Percentiles rank a stretch among this genome's conserved stretches.
These are phyloP conservation scores for Epichloe amarillans DNA, from an alignment of 2,329 filamentous ascomycete species.

Conservation along the genomic window DNA sequence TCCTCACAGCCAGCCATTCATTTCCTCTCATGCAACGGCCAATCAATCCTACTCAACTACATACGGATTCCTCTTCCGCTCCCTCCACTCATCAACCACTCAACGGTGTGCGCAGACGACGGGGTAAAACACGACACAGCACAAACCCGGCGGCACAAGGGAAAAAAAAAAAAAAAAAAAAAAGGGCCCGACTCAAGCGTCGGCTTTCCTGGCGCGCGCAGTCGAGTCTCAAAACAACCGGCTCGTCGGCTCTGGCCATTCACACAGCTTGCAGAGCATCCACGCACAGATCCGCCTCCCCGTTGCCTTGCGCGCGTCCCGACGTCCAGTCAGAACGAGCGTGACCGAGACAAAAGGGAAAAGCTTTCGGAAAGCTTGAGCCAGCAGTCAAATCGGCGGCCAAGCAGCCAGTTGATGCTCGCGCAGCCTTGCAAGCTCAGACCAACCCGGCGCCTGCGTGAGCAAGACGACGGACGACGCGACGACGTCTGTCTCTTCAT, in stretches of 20 bases:
- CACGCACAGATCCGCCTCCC: slow-evolving; percentile 9
- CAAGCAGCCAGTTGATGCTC: slow-evolving; percentile 2
- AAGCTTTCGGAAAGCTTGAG: slow-evolving; percentile 1
- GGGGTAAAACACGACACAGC: slow-evolving; percentile 2
- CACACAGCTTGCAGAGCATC: slow-evolving; percentile 9
- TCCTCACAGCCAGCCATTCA: slow-evolving; percentile 13
- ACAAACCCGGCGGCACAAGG: slow-evolving; percentile 8
- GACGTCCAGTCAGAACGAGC: slow-evolving; percentile 6
- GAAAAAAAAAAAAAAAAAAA: slow-evolving; percentile 6
- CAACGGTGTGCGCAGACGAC: slow-evolving; percentile 10
- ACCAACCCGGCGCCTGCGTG: neutral
- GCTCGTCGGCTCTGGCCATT: slow-evolving; percentile 11
- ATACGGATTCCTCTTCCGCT: slow-evolving; percentile 15
- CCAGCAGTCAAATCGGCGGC: slow-evolving; percentile 2
- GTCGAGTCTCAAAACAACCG: slow-evolving; percentile 8
- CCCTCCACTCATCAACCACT: slow-evolving; percentile 21
- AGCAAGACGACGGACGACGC: neutral
- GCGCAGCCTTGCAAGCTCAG: neutral
- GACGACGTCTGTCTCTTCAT: neutral
- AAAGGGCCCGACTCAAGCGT: slow-evolving; percentile 4
- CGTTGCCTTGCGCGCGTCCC: slow-evolving; percentile 5
- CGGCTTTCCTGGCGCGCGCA: slow-evolving; percentile 7
- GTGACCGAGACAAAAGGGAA: slow-evolving; percentile 1
- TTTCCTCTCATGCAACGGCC: slow-evolving; percentile 28
- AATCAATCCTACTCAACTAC: slow-evolving; percentile 28